Percentiles rank a stretch among this genome's conserved stretches.
phyloP scores from a whole-genome alignment of 2,329 filamentous ascomycete species.

The Talaromyces albobiverticillius region DNA sequence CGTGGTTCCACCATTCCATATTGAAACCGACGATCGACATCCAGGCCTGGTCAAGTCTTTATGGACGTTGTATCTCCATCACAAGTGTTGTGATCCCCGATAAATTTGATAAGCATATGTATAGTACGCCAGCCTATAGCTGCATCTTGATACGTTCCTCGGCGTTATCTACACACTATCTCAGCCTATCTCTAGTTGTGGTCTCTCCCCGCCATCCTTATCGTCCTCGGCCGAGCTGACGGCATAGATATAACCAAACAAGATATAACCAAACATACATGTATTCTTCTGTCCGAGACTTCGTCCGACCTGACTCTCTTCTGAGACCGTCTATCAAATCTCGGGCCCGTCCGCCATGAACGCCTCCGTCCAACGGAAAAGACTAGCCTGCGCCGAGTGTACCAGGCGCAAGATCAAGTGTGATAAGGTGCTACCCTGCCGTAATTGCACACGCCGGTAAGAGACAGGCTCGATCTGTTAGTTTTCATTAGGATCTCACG shows the following conservation, averaged over 20 bases:
- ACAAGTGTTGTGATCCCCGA: too few relatives aligned
- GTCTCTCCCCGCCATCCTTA: too few relatives aligned
- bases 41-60: not conserved
- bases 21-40: not conserved
- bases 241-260: not conserved
- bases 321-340: not conserved
- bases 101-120: too few relatives aligned
- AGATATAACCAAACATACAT: not conserved
- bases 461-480: not conserved
- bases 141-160: too few relatives aligned
- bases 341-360: slow-evolving; percentile 1
- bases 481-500: not conserved
- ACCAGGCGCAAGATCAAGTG: slow-evolving; percentile 34
- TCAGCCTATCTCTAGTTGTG: too few relatives aligned
- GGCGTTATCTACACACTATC: too few relatives aligned
- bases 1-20: not conserved
- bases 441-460: slow-evolving; percentile 30
- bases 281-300: not conserved
- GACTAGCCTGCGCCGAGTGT: slow-evolving; percentile 27
- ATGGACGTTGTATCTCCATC: too few relatives aligned
- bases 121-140: too few relatives aligned
- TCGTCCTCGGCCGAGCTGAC: slow-evolving; percentile 1
- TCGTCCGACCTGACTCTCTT: not conserved
- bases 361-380: slow-evolving; percentile 18
- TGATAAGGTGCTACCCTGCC: slow-evolving; percentile 41